Conservation (phyloP, 129 eudicot genomes). For the Flaveria sonorensis region DNA sequence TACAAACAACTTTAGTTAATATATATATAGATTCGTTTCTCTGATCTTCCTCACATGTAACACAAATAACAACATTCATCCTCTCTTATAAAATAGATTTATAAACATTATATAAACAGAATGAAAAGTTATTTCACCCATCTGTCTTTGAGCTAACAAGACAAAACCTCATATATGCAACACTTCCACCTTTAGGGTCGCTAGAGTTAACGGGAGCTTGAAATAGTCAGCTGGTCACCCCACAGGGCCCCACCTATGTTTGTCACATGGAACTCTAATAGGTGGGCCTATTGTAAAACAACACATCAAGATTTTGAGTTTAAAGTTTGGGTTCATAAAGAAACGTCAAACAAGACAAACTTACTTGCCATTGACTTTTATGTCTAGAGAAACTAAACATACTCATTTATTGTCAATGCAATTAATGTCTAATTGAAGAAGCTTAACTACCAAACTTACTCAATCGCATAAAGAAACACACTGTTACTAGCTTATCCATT, state of each 20-base stretch:
- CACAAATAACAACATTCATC: not conserved
- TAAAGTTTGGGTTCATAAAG: slow-evolving; percentile 14
- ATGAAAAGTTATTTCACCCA: slow-evolving; percentile 1
- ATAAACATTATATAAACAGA: not conserved
- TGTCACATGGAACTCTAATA: slow-evolving; percentile 26
- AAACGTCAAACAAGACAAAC: slow-evolving; percentile 22
- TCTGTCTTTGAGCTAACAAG: slow-evolving; percentile 17
- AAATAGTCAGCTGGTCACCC: slow-evolving; percentile 1
- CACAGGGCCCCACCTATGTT: not conserved
- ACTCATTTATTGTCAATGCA: not conserved
- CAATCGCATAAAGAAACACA: not conserved
- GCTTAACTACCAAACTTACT: not conserved
- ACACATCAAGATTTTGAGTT: slow-evolving; percentile 16
- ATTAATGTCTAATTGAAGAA: slow-evolving; percentile 9
- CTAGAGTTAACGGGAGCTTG: slow-evolving; percentile 21
- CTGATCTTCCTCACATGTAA: slow-evolving; percentile 4
- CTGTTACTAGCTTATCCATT: not conserved
- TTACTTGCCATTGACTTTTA: slow-evolving; percentile 20
- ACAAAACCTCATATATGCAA: slow-evolving; percentile 21
- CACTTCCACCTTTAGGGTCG: not conserved
- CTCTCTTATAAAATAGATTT: not conserved
- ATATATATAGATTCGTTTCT: not conserved
- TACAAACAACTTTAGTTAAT: not conserved
- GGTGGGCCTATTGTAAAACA: slow-evolving; percentile 16
- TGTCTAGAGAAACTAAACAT: slow-evolving; percentile 22